Evolutionary conservation across 257 asterid genomes (phyloP), one percentile per base, ranked within the genome.

Genomic region (Solanum phureja): DNA sequence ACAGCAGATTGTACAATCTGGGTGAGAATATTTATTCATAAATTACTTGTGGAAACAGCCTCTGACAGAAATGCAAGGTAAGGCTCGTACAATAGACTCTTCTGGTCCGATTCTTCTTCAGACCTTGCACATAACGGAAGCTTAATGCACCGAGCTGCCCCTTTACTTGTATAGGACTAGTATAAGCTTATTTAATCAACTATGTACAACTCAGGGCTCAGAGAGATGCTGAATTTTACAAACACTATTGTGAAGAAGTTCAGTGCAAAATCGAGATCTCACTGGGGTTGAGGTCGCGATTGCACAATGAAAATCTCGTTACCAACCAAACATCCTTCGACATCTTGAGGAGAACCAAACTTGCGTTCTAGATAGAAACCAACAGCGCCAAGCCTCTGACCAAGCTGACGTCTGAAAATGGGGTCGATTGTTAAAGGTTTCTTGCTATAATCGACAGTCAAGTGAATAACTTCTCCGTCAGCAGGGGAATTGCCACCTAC

Each of bases 271-370:
- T 14, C 24, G 7, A 9, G 1, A 35, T 8, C 79, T 90, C 87
- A 96, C 31, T 74, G 89, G 3, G 99, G 99, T 44, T 97, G 99
- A 23, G 99, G 98, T 6, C 99, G 94, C 0, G 99, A 92, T 92
- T 95, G 99, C 89, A 95, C 99, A 3, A 97, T 91, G 86, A 89
- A 97, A 18, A 96, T 86, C 27, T 95, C 94, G 64, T 92, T 90
- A 3, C 98, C 99, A 49, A 96, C 97, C 88, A 95, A 83, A 89
- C 99, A 97, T 46, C 99, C 99, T 90, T 97, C 99, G 2, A 97
- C 96, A 84, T 97, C 99, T 90, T 96, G 99, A 29, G 98, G 94
- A 75, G 98, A 88, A 31, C 94, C 93, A 71, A 95, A 96, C 89
- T 93, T 95, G 85, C 95, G 93, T 91, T 95, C 99, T 73, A 97